Percentiles rank a stretch among this genome's conserved stretches.
Evolutionary conservation across 2,329 filamentous ascomycete genomes (phyloP).

Genomic region (Bretziella fagacearum): DNA sequence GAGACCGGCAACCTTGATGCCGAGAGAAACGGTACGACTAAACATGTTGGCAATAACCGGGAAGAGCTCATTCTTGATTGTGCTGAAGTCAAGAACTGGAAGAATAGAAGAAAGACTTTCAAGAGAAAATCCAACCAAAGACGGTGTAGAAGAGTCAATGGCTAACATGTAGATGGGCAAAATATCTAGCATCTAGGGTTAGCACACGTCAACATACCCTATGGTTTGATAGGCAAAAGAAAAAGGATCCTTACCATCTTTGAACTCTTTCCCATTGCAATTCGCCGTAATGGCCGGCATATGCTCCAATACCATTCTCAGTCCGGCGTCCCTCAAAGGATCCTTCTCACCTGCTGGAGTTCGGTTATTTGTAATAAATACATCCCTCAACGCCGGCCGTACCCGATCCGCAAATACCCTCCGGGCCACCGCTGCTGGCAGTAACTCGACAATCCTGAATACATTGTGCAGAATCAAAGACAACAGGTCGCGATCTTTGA

Average conservation of each 20-base stretch:
- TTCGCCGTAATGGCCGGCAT: conserved; percentile 60
- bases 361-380: conserved; percentile 51
- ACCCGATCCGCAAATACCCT: conserved; percentile 72
- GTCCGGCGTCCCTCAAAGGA: conserved; percentile 64
- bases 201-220: too few relatives aligned
- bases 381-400: conserved; percentile 66
- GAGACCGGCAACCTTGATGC: conserved; percentile 82
- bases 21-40: conserved; percentile 78
- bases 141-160: conserved; percentile 76
- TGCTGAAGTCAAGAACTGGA: conserved; percentile 83
- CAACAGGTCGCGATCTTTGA: conserved; percentile 78
- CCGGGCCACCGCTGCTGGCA: conserved; percentile 49
- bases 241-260: conserved; percentile 62
- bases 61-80: conserved; percentile 92
- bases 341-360: conserved; percentile 52
- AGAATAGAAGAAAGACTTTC: conserved; percentile 64
- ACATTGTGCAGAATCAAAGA: conserved; percentile 77
- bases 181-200: conserved; percentile 49
- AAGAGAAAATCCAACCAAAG: conserved; percentile 71
- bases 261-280: conserved; percentile 80
- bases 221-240: not conserved
- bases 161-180: conserved; percentile 70
- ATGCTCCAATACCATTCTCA: conserved; percentile 83
- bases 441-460: conserved; percentile 69
- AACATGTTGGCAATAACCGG: conserved; percentile 83